Percentiles rank a stretch among this genome's conserved stretches.
phyloP scores from a whole-genome alignment of 2,329 filamentous ascomycete species.

The Fusarium humuli region DNA sequence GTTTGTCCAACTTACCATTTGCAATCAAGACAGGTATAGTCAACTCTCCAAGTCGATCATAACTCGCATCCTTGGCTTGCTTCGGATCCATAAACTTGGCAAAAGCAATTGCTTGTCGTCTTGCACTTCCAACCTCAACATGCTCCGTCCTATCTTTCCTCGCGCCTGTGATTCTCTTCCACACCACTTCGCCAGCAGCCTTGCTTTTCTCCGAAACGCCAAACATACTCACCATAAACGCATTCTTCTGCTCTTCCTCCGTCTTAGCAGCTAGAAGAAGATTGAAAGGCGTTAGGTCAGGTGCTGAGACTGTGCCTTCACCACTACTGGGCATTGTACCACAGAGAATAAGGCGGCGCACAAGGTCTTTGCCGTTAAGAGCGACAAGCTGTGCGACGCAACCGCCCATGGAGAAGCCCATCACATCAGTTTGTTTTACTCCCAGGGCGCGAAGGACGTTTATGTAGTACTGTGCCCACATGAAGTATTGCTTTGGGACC shows the following conservation, averaged over 20 bases:
- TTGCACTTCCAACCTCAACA: conserved; percentile 45
- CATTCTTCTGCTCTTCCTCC: conserved; percentile 49
- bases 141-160: conserved; percentile 44
- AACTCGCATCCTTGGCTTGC: conserved; percentile 50
- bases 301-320: conserved; percentile 49
- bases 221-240: conserved; percentile 53
- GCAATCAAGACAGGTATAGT: conserved; percentile 53
- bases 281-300: conserved; percentile 50
- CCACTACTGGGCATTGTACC: conserved; percentile 58
- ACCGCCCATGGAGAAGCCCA: conserved; percentile 65
- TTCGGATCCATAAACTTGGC: conserved; percentile 53
- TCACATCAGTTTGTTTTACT: conserved; percentile 55
- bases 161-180: conserved; percentile 51
- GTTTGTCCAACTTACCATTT: conserved; percentile 50
- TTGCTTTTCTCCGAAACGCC: conserved; percentile 48
- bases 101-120: conserved; percentile 50
- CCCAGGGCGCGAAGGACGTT: conserved; percentile 54
- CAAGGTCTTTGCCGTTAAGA: conserved; percentile 52
- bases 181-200: conserved; percentile 49
- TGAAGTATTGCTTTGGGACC: conserved; percentile 51
- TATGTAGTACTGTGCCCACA: conserved; percentile 51
- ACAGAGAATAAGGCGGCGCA: conserved; percentile 57
- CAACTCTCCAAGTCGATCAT: conserved; percentile 50
- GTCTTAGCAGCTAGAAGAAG: conserved; percentile 49
- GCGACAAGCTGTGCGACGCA: conserved; percentile 59